These are phyloP conservation scores for Vachellia pachyceras DNA, from an alignment of 306 rosid genomes.

Conservation along the genomic window DNA sequence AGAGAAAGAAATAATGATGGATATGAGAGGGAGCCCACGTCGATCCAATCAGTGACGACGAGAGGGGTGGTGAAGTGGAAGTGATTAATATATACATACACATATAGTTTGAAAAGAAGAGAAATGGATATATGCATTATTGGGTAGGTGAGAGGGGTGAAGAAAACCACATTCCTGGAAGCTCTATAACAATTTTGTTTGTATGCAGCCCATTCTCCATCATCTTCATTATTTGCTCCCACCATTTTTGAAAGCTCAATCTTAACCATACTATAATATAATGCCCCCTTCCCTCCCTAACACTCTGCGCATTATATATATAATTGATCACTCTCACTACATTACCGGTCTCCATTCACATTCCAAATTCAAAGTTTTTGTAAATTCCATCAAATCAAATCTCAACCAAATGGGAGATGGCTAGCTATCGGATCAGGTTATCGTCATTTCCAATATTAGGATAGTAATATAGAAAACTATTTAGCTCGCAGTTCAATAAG, in stretches of 20 bases:
- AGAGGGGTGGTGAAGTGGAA: conserved; percentile 10
- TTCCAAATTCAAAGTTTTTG: no score
- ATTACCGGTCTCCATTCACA: no score
- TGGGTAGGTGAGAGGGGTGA: conserved; percentile 12
- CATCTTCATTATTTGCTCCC: background rate
- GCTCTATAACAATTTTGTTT: conserved; percentile 15
- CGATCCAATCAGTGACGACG: conserved; percentile 13
- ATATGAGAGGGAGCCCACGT: background rate
- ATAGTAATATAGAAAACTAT: background rate
- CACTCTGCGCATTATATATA: background rate
- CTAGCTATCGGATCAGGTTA: background rate
- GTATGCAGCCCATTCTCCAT: conserved; percentile 7
- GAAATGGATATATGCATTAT: conserved; percentile 13
- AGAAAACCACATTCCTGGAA: conserved; percentile 23
- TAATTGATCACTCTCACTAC: background rate
- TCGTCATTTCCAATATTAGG: background rate
- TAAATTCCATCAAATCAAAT: background rate
- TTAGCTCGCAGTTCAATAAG: no score
- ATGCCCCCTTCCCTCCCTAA: background rate
- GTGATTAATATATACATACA: background rate
- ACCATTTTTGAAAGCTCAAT: conserved; percentile 41
- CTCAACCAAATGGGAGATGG: background rate
- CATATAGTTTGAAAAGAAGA: background rate
- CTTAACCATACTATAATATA: conserved; percentile 28
- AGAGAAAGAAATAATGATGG: background rate